Conservation (phyloP, 805 yeast species). For the Candida sanyiensis region DNA sequence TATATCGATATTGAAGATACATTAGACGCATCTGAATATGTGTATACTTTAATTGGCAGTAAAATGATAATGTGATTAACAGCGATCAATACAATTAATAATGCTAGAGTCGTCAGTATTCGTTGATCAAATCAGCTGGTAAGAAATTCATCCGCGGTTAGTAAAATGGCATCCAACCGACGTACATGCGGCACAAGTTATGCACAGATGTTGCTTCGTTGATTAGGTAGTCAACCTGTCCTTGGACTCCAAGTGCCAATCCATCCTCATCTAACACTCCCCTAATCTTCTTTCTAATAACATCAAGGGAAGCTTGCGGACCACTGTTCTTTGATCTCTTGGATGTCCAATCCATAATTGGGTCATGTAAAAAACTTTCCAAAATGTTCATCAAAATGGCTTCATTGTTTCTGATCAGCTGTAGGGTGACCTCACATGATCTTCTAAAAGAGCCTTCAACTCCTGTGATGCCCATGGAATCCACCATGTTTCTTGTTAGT, state of each 20-base stretch:
- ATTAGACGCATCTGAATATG: too few species aligned
- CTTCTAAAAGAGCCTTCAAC: slow-evolving; percentile 86
- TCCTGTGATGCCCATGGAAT: slow-evolving; percentile 83
- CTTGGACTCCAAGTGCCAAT: slow-evolving; percentile 81
- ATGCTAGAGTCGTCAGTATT: too few species aligned
- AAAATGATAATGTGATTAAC: too few species aligned
- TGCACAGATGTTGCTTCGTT: slow-evolving; percentile 73
- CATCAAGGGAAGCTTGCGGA: slow-evolving; percentile 65
- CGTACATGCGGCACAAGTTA: slow-evolving; percentile 78
- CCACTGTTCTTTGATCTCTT: slow-evolving; percentile 33
- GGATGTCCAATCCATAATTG: slow-evolving; percentile 72
- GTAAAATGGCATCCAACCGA: slow-evolving; percentile 86
- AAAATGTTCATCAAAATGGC: slow-evolving; percentile 81
- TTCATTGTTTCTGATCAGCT: slow-evolving; percentile 69
- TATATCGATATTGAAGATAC: too few species aligned
- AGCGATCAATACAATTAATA: too few species aligned
- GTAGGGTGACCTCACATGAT: slow-evolving; percentile 78
- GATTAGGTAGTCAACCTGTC: slow-evolving; percentile 86
- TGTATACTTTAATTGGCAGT: too few species aligned
- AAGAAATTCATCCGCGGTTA: too few species aligned
- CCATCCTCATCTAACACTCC: slow-evolving; percentile 82
- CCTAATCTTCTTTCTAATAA: slow-evolving; percentile 72
- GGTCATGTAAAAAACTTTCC: slow-evolving; percentile 91
- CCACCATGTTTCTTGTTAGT: slow-evolving; percentile 79
- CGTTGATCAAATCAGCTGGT: too few species aligned